Conservation (phyloP, 305 asterid genomes). For the Fraxinus ornus region DNA sequence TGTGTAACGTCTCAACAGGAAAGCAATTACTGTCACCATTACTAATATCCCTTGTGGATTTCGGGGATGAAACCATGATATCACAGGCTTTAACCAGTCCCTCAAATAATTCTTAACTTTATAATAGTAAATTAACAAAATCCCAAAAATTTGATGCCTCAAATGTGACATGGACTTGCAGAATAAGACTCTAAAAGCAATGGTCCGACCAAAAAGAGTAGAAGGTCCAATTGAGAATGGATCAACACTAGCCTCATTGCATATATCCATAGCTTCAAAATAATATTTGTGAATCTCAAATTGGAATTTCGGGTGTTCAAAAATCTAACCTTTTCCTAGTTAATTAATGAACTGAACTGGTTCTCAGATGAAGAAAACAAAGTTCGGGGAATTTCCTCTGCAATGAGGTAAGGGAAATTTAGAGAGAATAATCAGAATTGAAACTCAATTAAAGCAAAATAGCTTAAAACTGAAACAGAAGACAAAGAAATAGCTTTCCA, state of each 20-base stretch:
- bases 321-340: neutral
- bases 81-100: constrained; percentile 47
- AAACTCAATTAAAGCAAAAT: too few species aligned
- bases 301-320: constrained; percentile 3
- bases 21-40: constrained; percentile 68
- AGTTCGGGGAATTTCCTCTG: neutral
- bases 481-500: constrained; percentile 2
- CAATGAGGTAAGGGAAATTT: neutral
- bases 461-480: neutral
- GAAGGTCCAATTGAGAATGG: constrained; percentile 83
- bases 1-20: constrained; percentile 68
- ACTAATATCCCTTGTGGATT: constrained; percentile 86
- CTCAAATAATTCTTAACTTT: constrained; percentile 43
- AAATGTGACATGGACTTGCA: constrained; percentile 72
- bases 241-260: constrained; percentile 81
- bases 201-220: constrained; percentile 63
- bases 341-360: neutral
- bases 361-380: neutral
- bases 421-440: neutral
- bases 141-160: constrained; percentile 50
- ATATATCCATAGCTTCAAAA: constrained; percentile 63
- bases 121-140: constrained; percentile 38
- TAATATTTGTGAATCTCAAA: neutral
- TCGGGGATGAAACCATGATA: constrained; percentile 83
- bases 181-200: constrained; percentile 73